Base-by-base conservation (phyloP, 2,329 filamentous ascomycete species). In the Pyrenophora teres region DNA sequence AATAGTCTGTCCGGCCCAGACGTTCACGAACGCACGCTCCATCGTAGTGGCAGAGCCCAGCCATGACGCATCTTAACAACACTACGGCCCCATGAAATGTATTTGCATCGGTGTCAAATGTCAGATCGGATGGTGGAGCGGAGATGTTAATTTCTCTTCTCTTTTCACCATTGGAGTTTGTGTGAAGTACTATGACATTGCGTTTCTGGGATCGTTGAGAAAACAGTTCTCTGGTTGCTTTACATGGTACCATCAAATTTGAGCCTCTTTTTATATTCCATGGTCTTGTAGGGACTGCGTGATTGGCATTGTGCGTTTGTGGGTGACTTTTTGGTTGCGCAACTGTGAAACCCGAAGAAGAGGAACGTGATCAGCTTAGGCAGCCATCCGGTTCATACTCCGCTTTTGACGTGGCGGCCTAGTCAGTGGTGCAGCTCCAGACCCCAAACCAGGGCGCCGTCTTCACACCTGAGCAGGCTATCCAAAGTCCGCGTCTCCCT, bases 211-310 rank as follows among this genome's bases (percentile, higher is more conserved):
- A 65, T 66, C 60, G 64, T 68, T 68, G 63, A 65, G 65, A 63
- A 63, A 69, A 63, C 62, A 69, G 63, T 69, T 52, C 63, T 69
- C 63, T 71, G 68, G 64, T 69, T 70, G 65, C 59, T 64, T 69
- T 69, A 68, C 57, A 58, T 67, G 64, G 58, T 70, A 70, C 64
- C 69, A 68, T 67, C 64, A 67, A 72, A 71, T 72, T 71, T 70
- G 69, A 72, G 65, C 63, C 62, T 70, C 65, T 67, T 68, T 57
- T 70, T 64, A 51, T 67, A 63, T 63, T 65, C 57, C 64, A 59
- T 51, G 27, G 27, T 9, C 27, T 30, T 30, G 27, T 30, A 4
- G 10, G 27, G 27, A 30, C 27, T 30, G 27, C 3, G 27, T 13
- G 27, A 13, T 30, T 10, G 25, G 25, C 10, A 30, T 30, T 30